A percentile compares a stretch with the other conserved stretches of the same genome.
Conservation (phyloP, 768 basidiomycete species). For the Leccinum obscurum region DNA sequence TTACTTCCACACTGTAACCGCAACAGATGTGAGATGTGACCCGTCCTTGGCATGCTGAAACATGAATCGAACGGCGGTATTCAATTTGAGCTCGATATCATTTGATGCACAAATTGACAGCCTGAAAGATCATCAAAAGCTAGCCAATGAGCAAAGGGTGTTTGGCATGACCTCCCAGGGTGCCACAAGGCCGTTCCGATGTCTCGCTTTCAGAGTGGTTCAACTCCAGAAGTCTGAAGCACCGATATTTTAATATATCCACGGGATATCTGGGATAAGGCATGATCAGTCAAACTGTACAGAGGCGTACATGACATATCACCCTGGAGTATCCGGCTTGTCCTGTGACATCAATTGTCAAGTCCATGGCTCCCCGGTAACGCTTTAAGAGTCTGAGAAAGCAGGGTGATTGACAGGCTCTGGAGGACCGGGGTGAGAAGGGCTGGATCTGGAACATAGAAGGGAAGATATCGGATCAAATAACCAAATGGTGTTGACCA, state of each 20-base stretch:
- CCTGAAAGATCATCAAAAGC: neutral
- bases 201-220: neutral
- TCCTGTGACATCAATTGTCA: neutral
- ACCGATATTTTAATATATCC: neutral
- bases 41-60: neutral
- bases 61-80: neutral
- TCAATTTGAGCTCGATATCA: neutral
- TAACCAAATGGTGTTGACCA: no score
- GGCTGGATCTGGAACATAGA: no score
- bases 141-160: neutral
- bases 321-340: neutral
- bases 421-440: no score
- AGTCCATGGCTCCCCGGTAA: no score
- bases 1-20: constrained; percentile 2
- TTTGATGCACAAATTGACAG: neutral
- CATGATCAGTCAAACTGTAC: neutral
- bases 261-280: neutral
- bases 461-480: no score
- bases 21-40: neutral
- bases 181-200: neutral
- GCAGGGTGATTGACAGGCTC: no score
- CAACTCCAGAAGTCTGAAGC: neutral
- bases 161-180: neutral
- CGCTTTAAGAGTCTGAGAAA: no score
- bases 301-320: neutral